phyloP scores from a whole-genome alignment of 2,329 filamentous ascomycete genomes.

The Leptographium radiaticola region DNA sequence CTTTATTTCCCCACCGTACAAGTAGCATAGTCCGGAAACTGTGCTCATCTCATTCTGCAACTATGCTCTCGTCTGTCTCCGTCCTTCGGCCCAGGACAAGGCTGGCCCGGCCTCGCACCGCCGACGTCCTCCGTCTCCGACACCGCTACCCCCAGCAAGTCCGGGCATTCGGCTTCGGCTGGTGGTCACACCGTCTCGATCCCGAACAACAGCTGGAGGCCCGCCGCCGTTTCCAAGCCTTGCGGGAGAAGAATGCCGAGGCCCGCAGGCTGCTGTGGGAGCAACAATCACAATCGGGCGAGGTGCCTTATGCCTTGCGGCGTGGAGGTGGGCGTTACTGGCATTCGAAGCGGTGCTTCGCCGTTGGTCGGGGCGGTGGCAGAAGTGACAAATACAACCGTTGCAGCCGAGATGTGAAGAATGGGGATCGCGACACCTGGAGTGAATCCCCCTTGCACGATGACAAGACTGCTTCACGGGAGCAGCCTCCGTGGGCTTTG shows the following conservation, averaged over 20 bases:
- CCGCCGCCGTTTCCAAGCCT: slow-evolving; percentile 24
- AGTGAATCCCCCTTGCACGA: slow-evolving; percentile 28
- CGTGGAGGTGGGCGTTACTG: slow-evolving; percentile 28
- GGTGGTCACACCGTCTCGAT: slow-evolving; percentile 31
- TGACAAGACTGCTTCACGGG: slow-evolving; percentile 6
- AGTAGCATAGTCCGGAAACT: background rate
- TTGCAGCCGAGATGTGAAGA: slow-evolving; percentile 26
- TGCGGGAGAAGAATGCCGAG: slow-evolving; percentile 33
- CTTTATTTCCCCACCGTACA: no score
- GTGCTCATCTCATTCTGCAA: background rate
- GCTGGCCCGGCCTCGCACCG: slow-evolving; percentile 3
- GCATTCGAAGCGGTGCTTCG: slow-evolving; percentile 15
- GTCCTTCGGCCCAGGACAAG: slow-evolving; percentile 5
- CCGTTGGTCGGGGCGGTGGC: slow-evolving; percentile 13
- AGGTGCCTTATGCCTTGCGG: slow-evolving; percentile 24
- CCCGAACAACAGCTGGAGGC: slow-evolving; percentile 27
- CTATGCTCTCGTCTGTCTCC: slow-evolving; percentile 7
- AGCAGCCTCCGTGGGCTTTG: slow-evolving; percentile 18
- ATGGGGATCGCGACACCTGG: slow-evolving; percentile 30
- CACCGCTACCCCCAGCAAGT: slow-evolving; percentile 28
- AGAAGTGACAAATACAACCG: slow-evolving; percentile 21
- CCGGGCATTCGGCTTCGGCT: slow-evolving; percentile 34
- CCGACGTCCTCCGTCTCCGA: slow-evolving; percentile 10
- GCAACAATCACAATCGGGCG: slow-evolving; percentile 20
- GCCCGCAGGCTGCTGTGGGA: slow-evolving; percentile 33